These are phyloP conservation scores for Glycine soja DNA, from an alignment of 306 rosid species.

Conservation along the genomic window DNA sequence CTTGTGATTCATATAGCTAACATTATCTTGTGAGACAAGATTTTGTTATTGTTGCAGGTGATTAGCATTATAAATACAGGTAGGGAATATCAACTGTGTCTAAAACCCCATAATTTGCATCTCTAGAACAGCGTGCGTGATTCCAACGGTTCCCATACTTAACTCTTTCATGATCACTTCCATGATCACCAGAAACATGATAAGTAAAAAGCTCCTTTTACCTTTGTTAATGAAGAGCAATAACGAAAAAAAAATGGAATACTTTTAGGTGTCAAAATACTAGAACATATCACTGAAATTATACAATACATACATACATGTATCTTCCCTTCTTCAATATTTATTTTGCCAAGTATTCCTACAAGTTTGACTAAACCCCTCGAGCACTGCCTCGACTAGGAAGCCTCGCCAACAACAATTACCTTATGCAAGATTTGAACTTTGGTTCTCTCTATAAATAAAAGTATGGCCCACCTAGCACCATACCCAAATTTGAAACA, in stretches of 20 bases:
- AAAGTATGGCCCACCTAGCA: background rate
- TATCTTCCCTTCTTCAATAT: constrained; percentile 6
- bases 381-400: background rate
- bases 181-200: background rate
- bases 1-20: too few relatives aligned
- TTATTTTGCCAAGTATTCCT: background rate
- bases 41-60: too few relatives aligned
- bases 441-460: background rate
- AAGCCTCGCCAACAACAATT: background rate
- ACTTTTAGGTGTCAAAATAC: constrained; percentile 40
- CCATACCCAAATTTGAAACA: constrained; percentile 52
- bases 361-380: background rate
- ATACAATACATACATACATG: constrained; percentile 32
- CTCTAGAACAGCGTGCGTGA: background rate
- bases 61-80: background rate
- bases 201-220: constrained; percentile 7
- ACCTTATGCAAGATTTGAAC: background rate
- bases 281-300: constrained; percentile 37
- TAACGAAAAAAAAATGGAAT: constrained; percentile 10
- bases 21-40: too few relatives aligned
- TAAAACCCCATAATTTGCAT: background rate
- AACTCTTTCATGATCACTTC: background rate
- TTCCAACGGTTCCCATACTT: background rate
- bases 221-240: constrained; percentile 20
- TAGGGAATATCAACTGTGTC: constrained; percentile 14